These are phyloP conservation scores for Malassezia caprae DNA, from an alignment of 1,284 basidiomycete species.

Conservation along the genomic window DNA sequence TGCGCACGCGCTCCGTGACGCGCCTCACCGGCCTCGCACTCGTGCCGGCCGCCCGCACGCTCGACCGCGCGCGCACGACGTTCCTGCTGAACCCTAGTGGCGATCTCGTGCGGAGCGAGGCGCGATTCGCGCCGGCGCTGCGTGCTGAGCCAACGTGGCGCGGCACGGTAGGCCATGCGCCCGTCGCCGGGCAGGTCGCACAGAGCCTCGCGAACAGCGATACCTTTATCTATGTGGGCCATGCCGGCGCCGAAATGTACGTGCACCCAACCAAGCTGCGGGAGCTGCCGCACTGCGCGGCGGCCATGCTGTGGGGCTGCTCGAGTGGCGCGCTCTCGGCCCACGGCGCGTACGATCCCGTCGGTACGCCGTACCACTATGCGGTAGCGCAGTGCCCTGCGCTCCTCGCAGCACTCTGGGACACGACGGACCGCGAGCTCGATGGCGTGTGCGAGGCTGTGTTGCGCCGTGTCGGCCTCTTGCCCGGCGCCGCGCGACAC, in stretches of 20 bases:
- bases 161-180: constrained; percentile 65
- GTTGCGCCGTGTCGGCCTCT: constrained; percentile 63
- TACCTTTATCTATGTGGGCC: constrained; percentile 69
- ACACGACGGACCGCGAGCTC: constrained; percentile 93
- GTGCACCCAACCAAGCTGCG: constrained; percentile 67
- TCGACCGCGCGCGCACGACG: constrained; percentile 53
- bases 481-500: constrained; percentile 23
- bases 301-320: constrained; percentile 97
- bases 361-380: constrained; percentile 84
- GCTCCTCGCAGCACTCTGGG: constrained; percentile 89
- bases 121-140: constrained; percentile 68
- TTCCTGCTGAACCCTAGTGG: constrained; percentile 87
- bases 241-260: constrained; percentile 91
- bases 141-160: constrained; percentile 60
- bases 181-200: constrained; percentile 33
- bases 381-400: constrained; percentile 91
- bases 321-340: constrained; percentile 78
- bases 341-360: constrained; percentile 83
- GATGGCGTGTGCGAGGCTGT: constrained; percentile 80
- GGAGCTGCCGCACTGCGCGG: constrained; percentile 69
- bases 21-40: constrained; percentile 66
- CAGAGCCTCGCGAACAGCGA: constrained; percentile 28
- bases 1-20: constrained; percentile 74
- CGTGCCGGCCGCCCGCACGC: constrained; percentile 13
- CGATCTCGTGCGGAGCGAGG: constrained; percentile 74